Conservation (phyloP, 345 rosid species). For the Zanthoxylum bungeanum region DNA sequence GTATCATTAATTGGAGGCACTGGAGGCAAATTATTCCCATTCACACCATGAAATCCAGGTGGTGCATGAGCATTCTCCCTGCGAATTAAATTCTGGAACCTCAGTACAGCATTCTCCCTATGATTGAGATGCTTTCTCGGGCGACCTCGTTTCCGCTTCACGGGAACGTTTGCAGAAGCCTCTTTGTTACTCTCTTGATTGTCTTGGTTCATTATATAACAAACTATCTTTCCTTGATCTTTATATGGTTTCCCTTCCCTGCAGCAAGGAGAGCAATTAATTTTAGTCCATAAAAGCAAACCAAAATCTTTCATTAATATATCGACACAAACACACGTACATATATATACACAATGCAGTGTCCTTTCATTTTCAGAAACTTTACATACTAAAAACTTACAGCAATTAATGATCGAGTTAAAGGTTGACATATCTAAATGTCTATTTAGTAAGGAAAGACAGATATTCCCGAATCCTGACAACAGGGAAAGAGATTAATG, state of each 20-base stretch:
- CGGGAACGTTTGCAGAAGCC: constrained; percentile 38
- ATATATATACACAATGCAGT: not conserved
- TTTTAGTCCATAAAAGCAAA: constrained; percentile 11
- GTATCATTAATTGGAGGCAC: too few relatives aligned
- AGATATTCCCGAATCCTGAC: not conserved
- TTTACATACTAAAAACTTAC: not conserved
- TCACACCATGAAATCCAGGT: constrained; percentile 30
- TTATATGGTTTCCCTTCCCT: constrained; percentile 15
- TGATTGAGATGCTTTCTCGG: constrained; percentile 53
- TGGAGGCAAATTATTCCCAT: constrained; percentile 35
- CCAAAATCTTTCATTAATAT: too few relatives aligned
- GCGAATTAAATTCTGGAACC: constrained; percentile 21
- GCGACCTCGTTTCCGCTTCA: constrained; percentile 84
- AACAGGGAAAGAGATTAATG: not conserved
- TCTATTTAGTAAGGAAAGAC: not conserved
- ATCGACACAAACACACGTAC: not conserved
- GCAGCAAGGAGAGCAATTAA: constrained; percentile 2
- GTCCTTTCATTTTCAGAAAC: not conserved
- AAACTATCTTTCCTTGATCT: constrained; percentile 6
- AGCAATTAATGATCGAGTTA: not conserved
- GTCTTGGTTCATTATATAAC: constrained; percentile 48
- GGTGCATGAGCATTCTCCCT: constrained; percentile 34
- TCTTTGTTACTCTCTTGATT: constrained; percentile 37
- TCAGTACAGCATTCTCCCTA: constrained; percentile 19
- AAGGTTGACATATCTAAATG: not conserved